phyloP scores from a whole-genome alignment of 305 asterid species.

The Fraxinus platypoda region DNA sequence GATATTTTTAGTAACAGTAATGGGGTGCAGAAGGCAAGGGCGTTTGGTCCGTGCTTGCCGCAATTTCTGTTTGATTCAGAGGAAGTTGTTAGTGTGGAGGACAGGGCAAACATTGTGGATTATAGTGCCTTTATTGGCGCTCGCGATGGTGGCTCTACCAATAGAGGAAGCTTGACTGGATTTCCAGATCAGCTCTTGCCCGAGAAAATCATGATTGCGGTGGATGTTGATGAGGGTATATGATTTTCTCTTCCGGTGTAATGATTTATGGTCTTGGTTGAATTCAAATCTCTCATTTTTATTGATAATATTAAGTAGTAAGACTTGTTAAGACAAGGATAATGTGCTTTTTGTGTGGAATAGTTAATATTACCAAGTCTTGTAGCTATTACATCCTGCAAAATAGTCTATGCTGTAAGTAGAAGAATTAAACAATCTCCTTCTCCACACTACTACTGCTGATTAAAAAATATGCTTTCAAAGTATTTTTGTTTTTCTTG shows the following conservation, averaged over 20 bases:
- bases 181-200: constrained; percentile 26
- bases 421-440: neutral
- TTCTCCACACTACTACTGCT: neutral
- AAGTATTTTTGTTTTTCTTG: constrained; percentile 12
- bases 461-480: neutral
- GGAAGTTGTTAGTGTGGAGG: constrained; percentile 34
- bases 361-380: neutral
- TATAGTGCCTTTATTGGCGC: constrained; percentile 34
- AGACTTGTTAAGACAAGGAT: neutral
- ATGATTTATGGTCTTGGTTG: neutral
- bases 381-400: neutral
- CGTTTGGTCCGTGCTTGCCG: constrained; percentile 31
- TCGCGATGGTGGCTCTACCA: constrained; percentile 14
- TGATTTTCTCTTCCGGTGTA: neutral
- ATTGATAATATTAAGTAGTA: neutral
- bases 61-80: constrained; percentile 40
- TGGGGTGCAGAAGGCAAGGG: constrained; percentile 33
- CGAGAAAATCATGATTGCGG: constrained; percentile 68
- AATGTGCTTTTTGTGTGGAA: neutral
- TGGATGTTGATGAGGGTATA: constrained; percentile 94
- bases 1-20: constrained; percentile 13
- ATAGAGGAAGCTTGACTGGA: constrained; percentile 32
- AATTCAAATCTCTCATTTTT: neutral
- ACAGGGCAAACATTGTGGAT: constrained; percentile 22
- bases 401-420: neutral